A percentile compares a stretch with the other conserved stretches of the same genome.
These are phyloP conservation scores for Amesomyces nigricolor DNA, from an alignment of 2,329 filamentous ascomycete genomes.

Conservation along the genomic window DNA sequence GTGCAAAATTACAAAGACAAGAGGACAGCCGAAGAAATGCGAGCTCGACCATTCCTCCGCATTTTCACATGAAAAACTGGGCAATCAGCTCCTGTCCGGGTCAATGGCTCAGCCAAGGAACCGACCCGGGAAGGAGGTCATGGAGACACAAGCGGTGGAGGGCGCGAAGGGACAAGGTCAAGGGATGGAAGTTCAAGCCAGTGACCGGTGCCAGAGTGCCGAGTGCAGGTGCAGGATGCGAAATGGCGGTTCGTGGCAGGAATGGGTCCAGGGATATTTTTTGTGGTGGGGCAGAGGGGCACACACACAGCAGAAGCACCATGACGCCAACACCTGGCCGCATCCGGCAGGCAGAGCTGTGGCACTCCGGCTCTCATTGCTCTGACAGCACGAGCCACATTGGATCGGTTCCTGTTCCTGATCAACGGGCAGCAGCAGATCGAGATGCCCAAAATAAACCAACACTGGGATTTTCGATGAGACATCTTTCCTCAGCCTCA, in stretches of 20 bases:
- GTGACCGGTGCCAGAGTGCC: constrained; percentile 5
- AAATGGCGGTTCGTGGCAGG: constrained; percentile 13
- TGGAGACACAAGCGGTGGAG: not conserved
- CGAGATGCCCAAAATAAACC: not conserved
- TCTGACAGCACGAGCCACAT: constrained; percentile 2
- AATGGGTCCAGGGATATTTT: not conserved
- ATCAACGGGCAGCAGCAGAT: not conserved
- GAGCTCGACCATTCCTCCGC: too few species aligned
- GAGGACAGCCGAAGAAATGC: too few species aligned
- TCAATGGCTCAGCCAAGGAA: constrained; percentile 12
- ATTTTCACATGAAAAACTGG: not conserved
- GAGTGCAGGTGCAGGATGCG: too few species aligned
- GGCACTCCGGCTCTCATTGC: too few species aligned
- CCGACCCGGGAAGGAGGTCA: not conserved
- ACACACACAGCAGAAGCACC: constrained; percentile 8
- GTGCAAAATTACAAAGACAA: not conserved
- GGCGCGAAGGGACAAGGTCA: constrained; percentile 2
- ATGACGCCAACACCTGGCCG: constrained; percentile 14
- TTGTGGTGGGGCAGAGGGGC: constrained; percentile 14
- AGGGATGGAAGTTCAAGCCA: constrained; percentile 4
- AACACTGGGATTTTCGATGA: not conserved
- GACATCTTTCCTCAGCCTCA: not conserved
- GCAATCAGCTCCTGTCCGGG: not conserved
- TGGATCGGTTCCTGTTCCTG: not conserved
- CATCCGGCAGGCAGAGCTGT: constrained; percentile 5